Base-by-base conservation (phyloP, 495 filamentous ascomycete genomes). In the Xylaria intraflava region DNA sequence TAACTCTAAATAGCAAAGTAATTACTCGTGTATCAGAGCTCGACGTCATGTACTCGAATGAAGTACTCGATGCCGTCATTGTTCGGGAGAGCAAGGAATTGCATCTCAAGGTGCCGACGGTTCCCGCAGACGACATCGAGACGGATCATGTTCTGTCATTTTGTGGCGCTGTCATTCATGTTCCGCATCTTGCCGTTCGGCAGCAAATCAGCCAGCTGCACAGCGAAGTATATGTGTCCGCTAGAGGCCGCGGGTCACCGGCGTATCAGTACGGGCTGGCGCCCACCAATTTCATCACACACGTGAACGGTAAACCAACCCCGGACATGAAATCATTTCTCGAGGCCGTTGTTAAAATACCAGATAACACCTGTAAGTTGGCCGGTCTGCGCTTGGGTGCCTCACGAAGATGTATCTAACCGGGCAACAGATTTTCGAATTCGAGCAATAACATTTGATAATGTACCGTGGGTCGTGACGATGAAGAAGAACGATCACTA, bases 401-500 rank as follows among this genome's bases (percentile, higher is more conserved):
- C 24, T 10, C 4, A 19, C 38, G 24, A 14, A 19, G n/a, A 20
- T 38, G 35, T 38, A 42, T 30, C 59, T 64, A 54, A 66, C 43
- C 26, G 17, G 17, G 10, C 22, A 8, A 19, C 51, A 83, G 80
- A 98, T 72, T 96, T 98, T 83, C 82, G 94, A 20, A 77, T 99
- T 12, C 85, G 87, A 56, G 88, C 91, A 9, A 87, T 96, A 65
- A 97, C 93, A 2, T 99, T 97, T 62, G 93, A 99, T 66, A 94
- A 93, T 57, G 90, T 97, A 14, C 92, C 90, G 12, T 99, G 91
- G 87, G 88, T 97, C 22, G 87, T 93, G 17, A 96, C 92, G 23
- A 96, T 99, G 84, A 99, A 99, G 83, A 99, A 99, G 83, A 94
- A 95, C 67, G 94, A 99, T 68, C 93, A 99, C 69, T 99, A 99